Percentiles rank a stretch among this genome's conserved stretches.
These are phyloP conservation scores for Wallacemonas rigidus DNA, from an alignment of 208 protist species.

Conservation along the genomic window DNA sequence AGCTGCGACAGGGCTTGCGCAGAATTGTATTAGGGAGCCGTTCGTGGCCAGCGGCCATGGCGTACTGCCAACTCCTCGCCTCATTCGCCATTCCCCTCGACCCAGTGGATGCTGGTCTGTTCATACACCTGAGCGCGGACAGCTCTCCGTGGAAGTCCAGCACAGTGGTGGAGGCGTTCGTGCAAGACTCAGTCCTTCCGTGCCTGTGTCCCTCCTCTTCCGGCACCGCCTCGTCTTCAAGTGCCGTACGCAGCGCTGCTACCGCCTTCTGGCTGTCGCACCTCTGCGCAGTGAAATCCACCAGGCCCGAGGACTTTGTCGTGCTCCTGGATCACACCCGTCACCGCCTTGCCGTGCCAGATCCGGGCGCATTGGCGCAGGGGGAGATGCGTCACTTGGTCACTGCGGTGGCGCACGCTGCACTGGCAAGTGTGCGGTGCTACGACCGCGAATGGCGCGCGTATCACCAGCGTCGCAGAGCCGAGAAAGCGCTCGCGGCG, in stretches of 20 bases:
- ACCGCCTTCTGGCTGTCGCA: conserved; percentile 51
- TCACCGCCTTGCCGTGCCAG: neutral
- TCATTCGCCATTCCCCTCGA: neutral
- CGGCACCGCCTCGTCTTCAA: neutral
- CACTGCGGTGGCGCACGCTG: conserved; percentile 1
- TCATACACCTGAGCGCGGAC: conserved; percentile 35
- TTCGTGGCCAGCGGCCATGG: conserved; percentile 32
- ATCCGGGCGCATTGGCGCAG: neutral
- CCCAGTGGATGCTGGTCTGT: conserved; percentile 31
- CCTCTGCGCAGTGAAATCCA: conserved; percentile 49
- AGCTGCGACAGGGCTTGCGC: conserved; percentile 19
- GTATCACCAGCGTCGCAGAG: conserved; percentile 18
- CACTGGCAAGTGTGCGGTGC: conserved; percentile 19
- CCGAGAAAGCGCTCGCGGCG: conserved; percentile 33
- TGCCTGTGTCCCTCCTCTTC: conserved; percentile 15
- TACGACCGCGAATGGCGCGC: conserved; percentile 29
- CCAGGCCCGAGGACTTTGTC: conserved; percentile 53
- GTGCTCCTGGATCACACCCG: conserved; percentile 14
- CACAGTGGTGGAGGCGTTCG: conserved; percentile 32
- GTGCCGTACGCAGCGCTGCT: conserved; percentile 28
- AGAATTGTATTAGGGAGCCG: conserved; percentile 23
- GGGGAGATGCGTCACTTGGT: conserved; percentile 20
- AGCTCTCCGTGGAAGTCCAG: conserved; percentile 46
- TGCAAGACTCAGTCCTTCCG: conserved; percentile 37
- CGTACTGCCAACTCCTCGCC: conserved; percentile 22